Conservation (phyloP, 441 rosid genomes). For the Syzygium malaccense region DNA sequence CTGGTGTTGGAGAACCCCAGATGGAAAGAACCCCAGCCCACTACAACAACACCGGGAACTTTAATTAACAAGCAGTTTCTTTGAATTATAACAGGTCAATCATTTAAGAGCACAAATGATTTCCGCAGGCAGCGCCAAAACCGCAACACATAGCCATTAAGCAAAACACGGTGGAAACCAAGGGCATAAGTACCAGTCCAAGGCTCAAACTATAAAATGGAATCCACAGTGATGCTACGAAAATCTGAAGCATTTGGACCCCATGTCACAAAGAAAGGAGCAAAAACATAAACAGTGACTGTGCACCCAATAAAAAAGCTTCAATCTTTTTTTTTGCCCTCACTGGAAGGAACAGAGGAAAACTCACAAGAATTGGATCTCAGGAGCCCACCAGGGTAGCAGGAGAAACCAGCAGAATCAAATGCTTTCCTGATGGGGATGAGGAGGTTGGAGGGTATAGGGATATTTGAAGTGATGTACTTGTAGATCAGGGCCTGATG, state of each 20-base stretch:
- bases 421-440: conserved; percentile 55
- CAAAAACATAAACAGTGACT: neutral
- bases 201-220: neutral
- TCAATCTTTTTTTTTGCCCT: neutral
- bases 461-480: conserved; percentile 64
- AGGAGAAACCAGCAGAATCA: conserved; percentile 34
- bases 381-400: conserved; percentile 34
- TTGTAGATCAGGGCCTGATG: conserved; percentile 93
- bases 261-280: neutral
- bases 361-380: conserved; percentile 60
- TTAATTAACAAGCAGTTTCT: neutral
- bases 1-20: conserved; percentile 59
- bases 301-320: neutral
- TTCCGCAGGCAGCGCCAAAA: neutral
- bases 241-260: neutral
- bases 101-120: neutral
- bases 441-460: conserved; percentile 72
- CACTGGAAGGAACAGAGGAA: neutral
- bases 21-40: conserved; percentile 75
- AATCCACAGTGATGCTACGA: neutral
- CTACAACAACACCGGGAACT: conserved; percentile 15
- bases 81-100: neutral
- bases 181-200: neutral
- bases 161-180: neutral
- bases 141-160: neutral